Base-by-base conservation (phyloP, 805 yeast species). In the Kregervanrija fluxuum region DNA sequence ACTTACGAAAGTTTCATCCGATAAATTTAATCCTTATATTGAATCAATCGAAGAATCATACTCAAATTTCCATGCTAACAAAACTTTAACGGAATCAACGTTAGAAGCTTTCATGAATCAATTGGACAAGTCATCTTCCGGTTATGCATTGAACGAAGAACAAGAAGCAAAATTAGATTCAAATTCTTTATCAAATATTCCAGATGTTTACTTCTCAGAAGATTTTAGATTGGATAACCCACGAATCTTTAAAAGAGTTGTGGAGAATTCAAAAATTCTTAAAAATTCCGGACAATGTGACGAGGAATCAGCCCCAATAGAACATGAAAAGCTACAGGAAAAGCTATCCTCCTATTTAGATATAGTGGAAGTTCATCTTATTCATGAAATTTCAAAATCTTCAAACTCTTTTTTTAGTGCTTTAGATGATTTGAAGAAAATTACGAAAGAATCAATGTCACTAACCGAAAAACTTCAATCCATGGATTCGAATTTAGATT, bases 181-280 rank as follows among this genome's bases (percentile, higher is more conserved):
- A 8, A 60, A 60, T 31, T 55, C 63, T 9, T 48, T 79, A 39
- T 52, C 64, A 8, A 59, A 70, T 47, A 75, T 93, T 5, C 98
- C 99, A 0, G 62, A 67, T 2, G 77, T 87, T 1, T 93, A 76
- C 54, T 80, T 83, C 49, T 75, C 74, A 22, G 68, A 74, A 8
- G 74, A 79, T 35, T 93, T 93, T 64, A 72, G 86, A 50, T 69
- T 93, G 35, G 97, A 93, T 54, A 88, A 93, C 59, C 96, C 96
- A 6, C 72, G 96, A 45, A 73, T 82, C 1, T 91, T 91, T 61
- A 79, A 80, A 44, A 69, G 75, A 47, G 95, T 90, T 2, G 72
- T 85, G 11, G 88, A 80, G 37, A 75, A 74, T 35, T 66, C 77
- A 2, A 74, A 75, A 14, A 59, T 69, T 14, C 38, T 54, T 17